Percentiles rank a stretch among this genome's conserved stretches.
phyloP scores from a whole-genome alignment of 306 rosid species.

The Nissolia schottii region DNA sequence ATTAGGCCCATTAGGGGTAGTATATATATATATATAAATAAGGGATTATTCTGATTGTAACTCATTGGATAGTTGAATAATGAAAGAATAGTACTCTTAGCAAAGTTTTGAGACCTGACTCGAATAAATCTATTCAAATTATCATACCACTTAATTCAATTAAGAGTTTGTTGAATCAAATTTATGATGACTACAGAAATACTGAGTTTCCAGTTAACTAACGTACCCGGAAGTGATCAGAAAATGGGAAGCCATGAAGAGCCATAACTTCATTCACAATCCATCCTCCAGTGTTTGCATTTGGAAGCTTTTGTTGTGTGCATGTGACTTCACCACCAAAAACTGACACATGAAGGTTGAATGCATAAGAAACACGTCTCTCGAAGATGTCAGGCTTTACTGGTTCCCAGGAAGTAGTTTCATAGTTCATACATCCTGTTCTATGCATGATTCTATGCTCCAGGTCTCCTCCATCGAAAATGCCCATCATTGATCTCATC shows the following conservation, averaged over 20 bases:
- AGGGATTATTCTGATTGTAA: no score
- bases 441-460: slow-evolving; percentile 64
- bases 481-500: slow-evolving; percentile 54
- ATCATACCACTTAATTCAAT: no score
- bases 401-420: slow-evolving; percentile 58
- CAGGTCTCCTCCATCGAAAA: slow-evolving; percentile 66
- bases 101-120: no score
- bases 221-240: slow-evolving; percentile 60
- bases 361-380: slow-evolving; percentile 56
- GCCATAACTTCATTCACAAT: slow-evolving; percentile 63
- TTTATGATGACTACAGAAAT: background rate
- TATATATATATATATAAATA: no score
- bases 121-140: no score
- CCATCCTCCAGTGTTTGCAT: slow-evolving; percentile 50
- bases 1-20: no score
- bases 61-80: no score
- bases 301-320: slow-evolving; percentile 53
- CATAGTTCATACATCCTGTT: slow-evolving; percentile 59
- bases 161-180: no score
- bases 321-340: slow-evolving; percentile 66
- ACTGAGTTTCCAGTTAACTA: slow-evolving; percentile 5
- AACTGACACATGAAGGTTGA: slow-evolving; percentile 44
- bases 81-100: no score
- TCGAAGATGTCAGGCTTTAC: slow-evolving; percentile 39
- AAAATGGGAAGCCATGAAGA: slow-evolving; percentile 63